Percentiles rank a stretch among this genome's conserved stretches.
These are phyloP conservation scores for Cruciata laevipes DNA, from an alignment of 257 asterid species.

Conservation along the genomic window DNA sequence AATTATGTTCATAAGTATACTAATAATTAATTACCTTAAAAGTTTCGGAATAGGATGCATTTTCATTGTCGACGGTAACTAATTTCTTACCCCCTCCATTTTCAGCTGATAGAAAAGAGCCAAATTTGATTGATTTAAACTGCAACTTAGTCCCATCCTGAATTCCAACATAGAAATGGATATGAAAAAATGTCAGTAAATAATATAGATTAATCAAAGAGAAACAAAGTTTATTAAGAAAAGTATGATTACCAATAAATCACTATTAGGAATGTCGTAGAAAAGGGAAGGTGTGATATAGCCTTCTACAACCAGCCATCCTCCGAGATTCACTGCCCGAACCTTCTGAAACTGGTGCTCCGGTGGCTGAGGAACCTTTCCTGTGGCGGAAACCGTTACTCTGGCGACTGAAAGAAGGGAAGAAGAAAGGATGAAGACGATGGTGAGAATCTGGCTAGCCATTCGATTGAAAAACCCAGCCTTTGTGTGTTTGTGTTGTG, in stretches of 20 bases:
- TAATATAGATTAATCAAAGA: too few species aligned
- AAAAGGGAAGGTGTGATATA: constrained; percentile 70
- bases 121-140: constrained; percentile 49
- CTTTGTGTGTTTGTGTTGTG: too few species aligned
- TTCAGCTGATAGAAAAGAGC: constrained; percentile 59
- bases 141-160: constrained; percentile 69
- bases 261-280: constrained; percentile 52
- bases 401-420: too few species aligned
- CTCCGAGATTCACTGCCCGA: constrained; percentile 71
- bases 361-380: neutral
- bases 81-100: constrained; percentile 61
- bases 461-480: too few species aligned
- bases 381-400: too few species aligned
- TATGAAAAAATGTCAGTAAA: too few species aligned
- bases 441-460: too few species aligned
- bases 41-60: constrained; percentile 78
- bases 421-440: too few species aligned
- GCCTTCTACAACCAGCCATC: constrained; percentile 71
- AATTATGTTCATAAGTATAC: too few species aligned
- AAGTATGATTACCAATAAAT: constrained; percentile 38
- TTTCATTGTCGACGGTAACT: constrained; percentile 51
- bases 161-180: neutral
- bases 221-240: too few species aligned
- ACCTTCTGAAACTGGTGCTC: constrained; percentile 29
- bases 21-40: constrained; percentile 35